A percentile compares a stretch with the other conserved stretches of the same genome.
Conservation (phyloP, 805 yeast genomes). For the Hagleromyces aurorensis region DNA sequence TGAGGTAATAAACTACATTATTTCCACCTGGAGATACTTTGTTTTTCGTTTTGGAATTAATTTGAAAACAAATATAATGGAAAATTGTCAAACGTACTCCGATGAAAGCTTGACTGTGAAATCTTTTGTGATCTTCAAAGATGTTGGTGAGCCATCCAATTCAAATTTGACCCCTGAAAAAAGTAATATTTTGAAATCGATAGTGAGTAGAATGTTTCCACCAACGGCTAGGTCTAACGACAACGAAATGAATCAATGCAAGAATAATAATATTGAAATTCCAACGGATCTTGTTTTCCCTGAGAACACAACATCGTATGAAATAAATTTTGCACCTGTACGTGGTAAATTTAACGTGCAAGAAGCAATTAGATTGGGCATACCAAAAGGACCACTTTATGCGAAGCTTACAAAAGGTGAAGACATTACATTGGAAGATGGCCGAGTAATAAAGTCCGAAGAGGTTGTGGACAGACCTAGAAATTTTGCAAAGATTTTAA, state of each 20-base stretch:
- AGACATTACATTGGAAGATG: constrained; percentile 49
- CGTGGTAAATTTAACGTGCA: constrained; percentile 70
- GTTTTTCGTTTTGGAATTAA: constrained; percentile 70
- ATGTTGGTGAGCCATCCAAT: too few species aligned
- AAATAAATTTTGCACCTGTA: constrained; percentile 55
- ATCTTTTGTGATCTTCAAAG: constrained; percentile 25
- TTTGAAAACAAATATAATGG: constrained; percentile 31
- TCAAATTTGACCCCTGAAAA: constrained; percentile 8
- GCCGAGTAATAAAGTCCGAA: constrained; percentile 50
- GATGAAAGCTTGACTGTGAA: constrained; percentile 35
- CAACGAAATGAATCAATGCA: constrained; percentile 33
- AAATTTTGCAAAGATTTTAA: constrained; percentile 48
- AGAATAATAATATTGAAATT: constrained; percentile 31
- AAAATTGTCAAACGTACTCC: constrained; percentile 17
- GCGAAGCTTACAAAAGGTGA: constrained; percentile 54
- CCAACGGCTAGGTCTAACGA: constrained; percentile 33
- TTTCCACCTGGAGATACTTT: constrained; percentile 80
- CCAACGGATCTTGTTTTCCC: constrained; percentile 20
- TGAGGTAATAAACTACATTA: constrained; percentile 43
- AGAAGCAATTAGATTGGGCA: constrained; percentile 60
- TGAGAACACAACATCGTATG: constrained; percentile 48
- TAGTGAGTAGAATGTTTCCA: constrained; percentile 53
- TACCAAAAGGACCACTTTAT: constrained; percentile 56
- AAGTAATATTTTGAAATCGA: constrained; percentile 13
- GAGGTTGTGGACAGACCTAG: constrained; percentile 66